Conservation (phyloP, 225 moss, liverwort and hornwort genomes). For the Asterella californica region DNA sequence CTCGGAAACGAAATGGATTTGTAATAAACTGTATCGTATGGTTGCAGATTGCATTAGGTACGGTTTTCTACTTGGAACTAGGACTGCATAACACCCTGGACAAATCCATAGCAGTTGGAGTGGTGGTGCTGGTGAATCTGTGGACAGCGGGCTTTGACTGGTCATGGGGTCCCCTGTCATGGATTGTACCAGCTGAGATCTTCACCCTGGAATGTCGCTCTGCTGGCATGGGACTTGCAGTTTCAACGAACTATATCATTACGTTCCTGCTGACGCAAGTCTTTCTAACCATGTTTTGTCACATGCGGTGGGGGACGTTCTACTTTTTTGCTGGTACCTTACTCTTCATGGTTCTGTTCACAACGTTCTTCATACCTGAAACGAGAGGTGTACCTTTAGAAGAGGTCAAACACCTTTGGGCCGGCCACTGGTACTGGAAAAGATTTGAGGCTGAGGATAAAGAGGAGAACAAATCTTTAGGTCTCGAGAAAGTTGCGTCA, state of each 20-base stretch:
- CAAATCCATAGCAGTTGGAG: not conserved
- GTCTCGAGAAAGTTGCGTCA: too few relatives aligned
- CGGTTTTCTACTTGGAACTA: slow-evolving; percentile 5
- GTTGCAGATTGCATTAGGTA: slow-evolving; percentile 13
- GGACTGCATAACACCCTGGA: slow-evolving; percentile 14
- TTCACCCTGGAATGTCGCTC: slow-evolving; percentile 20
- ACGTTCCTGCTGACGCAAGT: slow-evolving; percentile 7
- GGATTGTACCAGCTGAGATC: slow-evolving; percentile 18
- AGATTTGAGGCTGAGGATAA: not conserved
- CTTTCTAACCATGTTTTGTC: slow-evolving; percentile 21
- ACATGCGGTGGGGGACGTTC: slow-evolving; percentile 12
- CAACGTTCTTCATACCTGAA: slow-evolving; percentile 18
- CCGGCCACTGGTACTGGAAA: slow-evolving; percentile 26
- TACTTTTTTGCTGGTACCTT: slow-evolving; percentile 14
- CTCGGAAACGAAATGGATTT: too few relatives aligned
- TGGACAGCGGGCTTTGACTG: slow-evolving; percentile 12
- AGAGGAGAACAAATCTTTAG: not conserved
- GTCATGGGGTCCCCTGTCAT: slow-evolving; percentile 29
- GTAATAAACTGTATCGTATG: not conserved
- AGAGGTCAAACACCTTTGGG: slow-evolving; percentile 13
- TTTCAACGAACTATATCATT: not conserved
- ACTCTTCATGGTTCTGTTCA: slow-evolving; percentile 5
- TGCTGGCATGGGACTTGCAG: slow-evolving; percentile 13
- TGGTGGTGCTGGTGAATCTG: slow-evolving; percentile 17
- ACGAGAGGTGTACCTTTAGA: slow-evolving; percentile 24